Evolutionary conservation across 2,329 filamentous ascomycete species (phyloP), one percentile per base, ranked within the genome.

Genomic region (Calonectria multiphialidica): DNA sequence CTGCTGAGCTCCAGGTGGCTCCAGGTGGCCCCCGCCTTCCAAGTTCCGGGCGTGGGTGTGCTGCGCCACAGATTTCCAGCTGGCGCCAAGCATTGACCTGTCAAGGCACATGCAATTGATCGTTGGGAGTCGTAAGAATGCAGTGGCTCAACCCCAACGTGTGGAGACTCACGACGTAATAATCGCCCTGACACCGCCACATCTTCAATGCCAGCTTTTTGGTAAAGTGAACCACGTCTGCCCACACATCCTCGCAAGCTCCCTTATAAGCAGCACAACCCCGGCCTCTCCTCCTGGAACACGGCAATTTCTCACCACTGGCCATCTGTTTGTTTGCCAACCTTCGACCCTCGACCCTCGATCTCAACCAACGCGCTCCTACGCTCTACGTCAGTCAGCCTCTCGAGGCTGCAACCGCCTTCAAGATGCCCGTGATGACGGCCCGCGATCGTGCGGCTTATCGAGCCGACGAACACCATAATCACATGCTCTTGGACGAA

Each of bases 361-460:
- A 42, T 23, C n/a, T 33, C 35, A n/a, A 42, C 30, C 30, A 23
- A 28, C 66, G 55, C 67, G 12, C 45, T 40, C 37, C 10, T 30
- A 47, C 44, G 49, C 40, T 57, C 57, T 28, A 8, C 62, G 72
- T 75, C 66, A 79, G 76, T 69, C 79, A 80, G 77, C 76, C 78
- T 77, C 45, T 57, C 55, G 75, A 76, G 78, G 76, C 81, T 81
- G 78, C 80, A 30, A 70, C 72, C 68, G 68, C 68, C 71, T 65
- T n/a, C 77, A 72, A 69, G 68, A 84, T 84, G 83, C 80, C 80
- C 40, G 23, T 80, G 35, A 81, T 86, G 74, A 82, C 81, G 25
- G 59, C 77, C 47, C 80, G 80, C 73, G 84, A 84, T 72, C 83
- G 81, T 70, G 79, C 81, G 78, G 80, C 81, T 64, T 87, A 87